A percentile compares a stretch with the other conserved stretches of the same genome.
Conservation (phyloP, 768 basidiomycete genomes). For the Astraeus odoratus region DNA sequence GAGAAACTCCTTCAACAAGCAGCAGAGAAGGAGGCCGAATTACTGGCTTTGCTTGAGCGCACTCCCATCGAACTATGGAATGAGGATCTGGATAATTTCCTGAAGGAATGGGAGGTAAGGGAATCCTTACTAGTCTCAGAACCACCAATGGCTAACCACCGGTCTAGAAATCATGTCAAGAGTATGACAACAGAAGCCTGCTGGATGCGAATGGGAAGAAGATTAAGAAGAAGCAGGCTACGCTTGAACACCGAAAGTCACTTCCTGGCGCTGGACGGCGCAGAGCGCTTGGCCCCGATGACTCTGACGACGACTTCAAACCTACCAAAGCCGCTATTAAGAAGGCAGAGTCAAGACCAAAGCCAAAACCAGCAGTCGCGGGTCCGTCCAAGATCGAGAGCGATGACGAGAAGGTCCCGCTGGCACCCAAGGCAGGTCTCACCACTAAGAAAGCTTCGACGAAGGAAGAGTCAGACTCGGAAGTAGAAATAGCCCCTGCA, state of each 20-base stretch:
- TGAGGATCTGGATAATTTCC: slow-evolving; percentile 76
- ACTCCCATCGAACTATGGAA: slow-evolving; percentile 87
- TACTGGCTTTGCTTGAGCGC: slow-evolving; percentile 69
- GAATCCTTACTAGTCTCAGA: slow-evolving; percentile 7
- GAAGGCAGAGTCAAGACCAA: slow-evolving; percentile 24
- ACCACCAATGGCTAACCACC: slow-evolving; percentile 1
- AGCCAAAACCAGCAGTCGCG: slow-evolving; percentile 19
- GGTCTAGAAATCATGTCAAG: slow-evolving; percentile 32
- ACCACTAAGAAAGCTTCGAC: slow-evolving; percentile 25
- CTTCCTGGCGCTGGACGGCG: slow-evolving; percentile 34
- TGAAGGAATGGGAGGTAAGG: slow-evolving; percentile 81
- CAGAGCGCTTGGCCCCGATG: slow-evolving; percentile 29
- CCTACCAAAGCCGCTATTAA: slow-evolving; percentile 43
- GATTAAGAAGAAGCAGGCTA: slow-evolving; percentile 51
- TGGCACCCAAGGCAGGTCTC: too few species aligned
- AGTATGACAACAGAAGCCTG: slow-evolving; percentile 38
- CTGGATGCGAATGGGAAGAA: slow-evolving; percentile 46
- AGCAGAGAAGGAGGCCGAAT: slow-evolving; percentile 74
- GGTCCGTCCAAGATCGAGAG: slow-evolving; percentile 41
- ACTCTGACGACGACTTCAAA: slow-evolving; percentile 51
- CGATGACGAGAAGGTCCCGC: slow-evolving; percentile 36
- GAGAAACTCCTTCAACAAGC: slow-evolving; percentile 77
- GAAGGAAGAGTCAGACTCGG: slow-evolving; percentile 35
- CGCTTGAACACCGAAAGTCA: slow-evolving; percentile 49
- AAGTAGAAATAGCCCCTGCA: slow-evolving; percentile 26